Conservation (phyloP, 768 basidiomycete genomes). For the Daedaleopsis nitida region DNA sequence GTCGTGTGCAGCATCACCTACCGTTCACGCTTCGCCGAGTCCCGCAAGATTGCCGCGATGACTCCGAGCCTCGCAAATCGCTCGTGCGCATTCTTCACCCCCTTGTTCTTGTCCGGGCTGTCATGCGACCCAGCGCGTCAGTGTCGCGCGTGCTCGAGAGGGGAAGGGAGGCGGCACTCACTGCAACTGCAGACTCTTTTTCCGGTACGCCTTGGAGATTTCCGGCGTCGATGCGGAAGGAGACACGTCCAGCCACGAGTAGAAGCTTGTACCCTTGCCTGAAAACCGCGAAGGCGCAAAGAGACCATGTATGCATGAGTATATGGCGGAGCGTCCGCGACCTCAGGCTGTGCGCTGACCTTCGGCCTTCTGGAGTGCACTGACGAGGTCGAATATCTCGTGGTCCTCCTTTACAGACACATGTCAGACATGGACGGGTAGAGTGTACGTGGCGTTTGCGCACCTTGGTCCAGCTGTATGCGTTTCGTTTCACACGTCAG, state of each 20-base stretch:
- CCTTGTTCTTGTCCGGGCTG: slow-evolving; percentile 96
- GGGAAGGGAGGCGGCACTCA: slow-evolving; percentile 41
- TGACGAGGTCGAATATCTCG: slow-evolving; percentile 94
- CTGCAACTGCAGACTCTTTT: slow-evolving; percentile 89
- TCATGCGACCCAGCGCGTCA: neutral
- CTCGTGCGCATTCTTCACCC: slow-evolving; percentile 79
- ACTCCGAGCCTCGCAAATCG: slow-evolving; percentile 92
- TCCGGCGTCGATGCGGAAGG: slow-evolving; percentile 72
- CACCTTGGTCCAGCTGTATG: slow-evolving; percentile 72
- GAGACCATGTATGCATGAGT: neutral
- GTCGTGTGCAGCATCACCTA: slow-evolving; percentile 38
- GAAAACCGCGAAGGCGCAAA: neutral
- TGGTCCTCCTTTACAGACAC: slow-evolving; percentile 71
- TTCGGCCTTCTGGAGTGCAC: slow-evolving; percentile 77
- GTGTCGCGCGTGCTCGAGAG: neutral
- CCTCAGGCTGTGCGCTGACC: slow-evolving; percentile 42
- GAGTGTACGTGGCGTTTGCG: slow-evolving; percentile 5
- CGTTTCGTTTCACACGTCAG: slow-evolving; percentile 6
- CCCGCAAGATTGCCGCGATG: slow-evolving; percentile 79
- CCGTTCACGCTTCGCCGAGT: slow-evolving; percentile 74
- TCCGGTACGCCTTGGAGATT: slow-evolving; percentile 89
- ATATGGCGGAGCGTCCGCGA: neutral
- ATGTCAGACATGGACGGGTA: too few relatives aligned
- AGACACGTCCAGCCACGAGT: slow-evolving; percentile 87
- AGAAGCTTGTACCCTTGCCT: slow-evolving; percentile 93